These are phyloP conservation scores for Babesia bovis DNA, from an alignment of 169 alveolate genomes.

Conservation along the genomic window DNA sequence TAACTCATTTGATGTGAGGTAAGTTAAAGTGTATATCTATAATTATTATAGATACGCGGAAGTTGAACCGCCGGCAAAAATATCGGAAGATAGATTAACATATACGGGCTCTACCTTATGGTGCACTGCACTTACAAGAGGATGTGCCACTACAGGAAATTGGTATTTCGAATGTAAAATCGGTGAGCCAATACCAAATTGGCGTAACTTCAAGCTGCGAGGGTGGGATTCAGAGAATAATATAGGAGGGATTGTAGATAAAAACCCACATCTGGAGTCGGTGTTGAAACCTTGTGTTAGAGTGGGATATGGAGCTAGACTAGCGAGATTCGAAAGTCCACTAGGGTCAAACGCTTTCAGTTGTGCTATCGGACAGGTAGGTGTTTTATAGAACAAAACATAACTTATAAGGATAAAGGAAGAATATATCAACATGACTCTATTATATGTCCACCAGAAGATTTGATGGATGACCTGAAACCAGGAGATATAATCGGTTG, in stretches of 20 bases:
- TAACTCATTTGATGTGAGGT: constrained; percentile 48
- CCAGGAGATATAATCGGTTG: constrained; percentile 72
- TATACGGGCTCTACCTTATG: constrained; percentile 45
- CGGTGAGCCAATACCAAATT: constrained; percentile 19
- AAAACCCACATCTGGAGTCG: constrained; percentile 3
- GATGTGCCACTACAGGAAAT: constrained; percentile 47
- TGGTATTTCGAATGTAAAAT: constrained; percentile 56
- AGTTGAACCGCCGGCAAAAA: constrained; percentile 31
- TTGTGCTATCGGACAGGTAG: constrained; percentile 61
- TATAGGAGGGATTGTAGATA: constrained; percentile 21
- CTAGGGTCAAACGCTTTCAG: constrained; percentile 70
- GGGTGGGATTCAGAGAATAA: constrained; percentile 50
- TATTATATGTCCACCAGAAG: constrained; percentile 10
- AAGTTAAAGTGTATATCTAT: not conserved
- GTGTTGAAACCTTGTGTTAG: constrained; percentile 59
- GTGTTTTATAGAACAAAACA: constrained; percentile 14
- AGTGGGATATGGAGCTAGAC: constrained; percentile 70
- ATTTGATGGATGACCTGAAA: not conserved
- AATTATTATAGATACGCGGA: constrained; percentile 15
- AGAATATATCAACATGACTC: not conserved
- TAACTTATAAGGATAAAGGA: constrained; percentile 14
- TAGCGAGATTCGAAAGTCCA: constrained; percentile 62
- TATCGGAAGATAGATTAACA: constrained; percentile 53
- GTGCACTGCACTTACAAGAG: constrained; percentile 49
- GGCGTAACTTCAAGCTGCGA: constrained; percentile 39